Evolutionary conservation across 495 filamentous ascomycete genomes (phyloP), one percentile per base, ranked within the genome.

Genomic region (Aspergillus indologenus): DNA sequence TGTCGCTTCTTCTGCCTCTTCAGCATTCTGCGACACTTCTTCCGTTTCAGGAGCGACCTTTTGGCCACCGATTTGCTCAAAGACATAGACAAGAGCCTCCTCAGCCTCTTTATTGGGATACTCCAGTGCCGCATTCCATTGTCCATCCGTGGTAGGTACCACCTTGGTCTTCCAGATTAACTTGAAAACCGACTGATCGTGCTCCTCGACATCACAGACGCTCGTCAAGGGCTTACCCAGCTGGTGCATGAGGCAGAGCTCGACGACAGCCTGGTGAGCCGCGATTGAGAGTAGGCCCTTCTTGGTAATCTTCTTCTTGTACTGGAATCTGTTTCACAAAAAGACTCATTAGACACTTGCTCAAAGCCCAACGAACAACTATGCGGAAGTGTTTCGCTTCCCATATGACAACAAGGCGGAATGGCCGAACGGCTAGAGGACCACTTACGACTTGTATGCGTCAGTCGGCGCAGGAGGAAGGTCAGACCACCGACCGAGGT

Each of bases 401-500:
- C 19, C 45, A 26, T 31, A 53, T 21, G 15, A 47, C 8, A 26
- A 49, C 47, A 19, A n/a, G 9, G 19, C 40, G 21, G 31, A 48
- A 51, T 44, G 7, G 0, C 24, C 43, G 42, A 44, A 57, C 31
- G 20, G 52, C 58, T 17, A 2, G 11, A 31, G 31, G 51, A 53
- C 26, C 26, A 71, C 71, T 59, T 65, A 74, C 71, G 67, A 66
- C 20, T 40, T 56, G 54, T 65, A 74, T 34, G 40, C 19, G 60
- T 74, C 67, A 40, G 45, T 58, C 34, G 65, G 54, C 5, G 48
- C 34, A 22, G 67, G 55, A 48, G 61, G 61, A n/a, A 58, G 53
- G 56, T 71, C 61, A 56, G 60, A 81, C 81, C 80, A 87, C 31
- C 70, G 61, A 31, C 71, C 75, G 58, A 79, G 54, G 24, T 76